Conservation (phyloP, 75 land plant genomes). For the Picea sitchensis region DNA sequence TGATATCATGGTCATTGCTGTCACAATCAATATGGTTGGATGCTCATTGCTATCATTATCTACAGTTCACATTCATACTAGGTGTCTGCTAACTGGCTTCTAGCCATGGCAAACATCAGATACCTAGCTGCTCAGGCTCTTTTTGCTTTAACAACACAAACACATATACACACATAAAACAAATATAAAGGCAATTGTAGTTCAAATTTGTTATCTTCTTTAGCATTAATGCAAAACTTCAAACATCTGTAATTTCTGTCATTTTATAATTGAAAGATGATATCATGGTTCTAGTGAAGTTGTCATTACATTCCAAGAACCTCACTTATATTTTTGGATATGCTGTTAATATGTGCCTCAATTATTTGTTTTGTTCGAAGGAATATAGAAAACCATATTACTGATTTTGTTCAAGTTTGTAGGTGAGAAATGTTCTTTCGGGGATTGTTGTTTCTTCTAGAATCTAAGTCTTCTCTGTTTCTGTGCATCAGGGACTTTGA, state of each 20-base stretch:
- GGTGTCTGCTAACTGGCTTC: background rate
- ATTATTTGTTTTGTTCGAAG: background rate
- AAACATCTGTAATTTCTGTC: too few relatives aligned
- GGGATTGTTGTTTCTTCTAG: background rate
- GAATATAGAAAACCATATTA: background rate
- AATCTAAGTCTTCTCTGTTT: background rate
- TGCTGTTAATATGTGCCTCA: background rate
- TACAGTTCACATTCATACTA: background rate
- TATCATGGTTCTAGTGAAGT: background rate
- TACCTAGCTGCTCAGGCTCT: background rate
- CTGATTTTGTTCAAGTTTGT: background rate
- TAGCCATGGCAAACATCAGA: background rate
- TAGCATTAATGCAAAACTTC: too few relatives aligned
- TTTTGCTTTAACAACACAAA: background rate
- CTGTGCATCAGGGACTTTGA: constrained; percentile 64
- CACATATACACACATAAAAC: background rate
- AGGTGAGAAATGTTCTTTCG: background rate
- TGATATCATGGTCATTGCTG: too few relatives aligned
- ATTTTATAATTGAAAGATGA: too few relatives aligned
- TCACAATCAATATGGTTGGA: too few relatives aligned
- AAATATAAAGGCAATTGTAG: background rate
- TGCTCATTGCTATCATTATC: background rate
- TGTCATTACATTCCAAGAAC: background rate
- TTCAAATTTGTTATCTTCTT: background rate
- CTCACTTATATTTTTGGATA: background rate